phyloP scores from a whole-genome alignment of 441 rosid species.

The Pelargonium citronellum region DNA sequence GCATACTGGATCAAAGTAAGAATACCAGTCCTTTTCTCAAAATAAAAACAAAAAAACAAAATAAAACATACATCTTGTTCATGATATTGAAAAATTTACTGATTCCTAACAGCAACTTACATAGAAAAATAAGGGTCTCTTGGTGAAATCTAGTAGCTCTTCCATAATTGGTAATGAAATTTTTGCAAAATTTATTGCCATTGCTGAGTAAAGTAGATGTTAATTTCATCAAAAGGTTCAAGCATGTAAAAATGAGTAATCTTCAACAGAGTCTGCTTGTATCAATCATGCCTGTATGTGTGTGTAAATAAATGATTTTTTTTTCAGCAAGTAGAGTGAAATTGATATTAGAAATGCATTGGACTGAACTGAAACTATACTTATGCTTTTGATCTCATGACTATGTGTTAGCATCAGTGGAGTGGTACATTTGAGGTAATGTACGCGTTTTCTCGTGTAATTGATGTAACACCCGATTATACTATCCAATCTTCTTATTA shows the following conservation, averaged over 20 bases:
- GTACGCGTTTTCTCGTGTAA: not conserved
- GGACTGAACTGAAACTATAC: not conserved
- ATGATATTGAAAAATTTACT: not conserved
- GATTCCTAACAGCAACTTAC: not conserved
- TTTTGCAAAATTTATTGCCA: not conserved
- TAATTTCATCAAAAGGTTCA: not conserved
- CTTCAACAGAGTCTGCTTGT: not conserved
- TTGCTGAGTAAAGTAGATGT: not conserved
- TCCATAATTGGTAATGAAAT: not conserved
- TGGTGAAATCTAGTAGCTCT: not conserved
- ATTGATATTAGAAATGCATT: not conserved
- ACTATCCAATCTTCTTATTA: not conserved
- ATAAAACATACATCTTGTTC: not conserved
- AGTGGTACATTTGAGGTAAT: not conserved
- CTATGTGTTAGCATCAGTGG: not conserved
- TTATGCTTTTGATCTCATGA: not conserved
- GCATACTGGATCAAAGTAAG: not conserved
- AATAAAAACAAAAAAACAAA: not conserved
- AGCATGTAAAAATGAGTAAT: not conserved
- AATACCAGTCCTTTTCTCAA: not conserved
- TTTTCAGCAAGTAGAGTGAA: not conserved
- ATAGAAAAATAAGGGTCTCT: not conserved
- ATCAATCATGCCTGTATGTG: constrained; percentile 1
- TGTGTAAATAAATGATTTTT: not conserved
- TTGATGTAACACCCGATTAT: not conserved